Base-by-base conservation (phyloP, 805 yeast species). In the Allodekkera sacchari region DNA sequence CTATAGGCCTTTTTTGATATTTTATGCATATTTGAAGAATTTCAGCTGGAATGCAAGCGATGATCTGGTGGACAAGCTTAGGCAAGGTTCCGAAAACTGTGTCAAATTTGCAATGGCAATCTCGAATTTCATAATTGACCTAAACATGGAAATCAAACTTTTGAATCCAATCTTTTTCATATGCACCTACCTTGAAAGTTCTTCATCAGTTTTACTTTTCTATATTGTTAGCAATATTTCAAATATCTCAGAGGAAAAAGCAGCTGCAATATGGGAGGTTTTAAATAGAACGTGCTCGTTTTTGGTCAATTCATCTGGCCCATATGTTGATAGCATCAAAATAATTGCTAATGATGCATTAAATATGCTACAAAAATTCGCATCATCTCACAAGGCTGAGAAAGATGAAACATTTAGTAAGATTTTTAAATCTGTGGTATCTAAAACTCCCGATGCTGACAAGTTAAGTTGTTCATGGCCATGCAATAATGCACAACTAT, bases 1-100 rank as follows among this genome's bases (percentile, higher is more conserved):
- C 15, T 45, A 34, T 37, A 24, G 52, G 14, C 53, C 53, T 18
- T 45, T 48, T 16, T 29, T 48, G 29, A 39, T 48, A 7, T 48
- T 40, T 27, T 35, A 39, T 31, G 53, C 45, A 1, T 48, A 48
- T 18, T 32, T 48, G 25, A 43, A 35, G 16, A 37, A 37, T 19
- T 30, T 43, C 14, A 33, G 26, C 21, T 18, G 31, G 9, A 30
- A 25, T 21, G 31, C 37, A n/a, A 23, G 46, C 11, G 35, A 37
- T 6, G 22, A 35, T 6, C 30, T 41, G 14, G 34, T 27, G 8
- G 26, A 31, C 14, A 38, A 22, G 16, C 28, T 45, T 10, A 36
- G 37, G 26, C 27, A 28, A 11, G 39, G 38, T 9, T 33, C 50
- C 7, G 41, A 43, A 16, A 22, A 25, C 9, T 44, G 50, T 34